Conservation (phyloP, 371 early-diverging fungal genomes). For the Chytridium lagenaria region DNA sequence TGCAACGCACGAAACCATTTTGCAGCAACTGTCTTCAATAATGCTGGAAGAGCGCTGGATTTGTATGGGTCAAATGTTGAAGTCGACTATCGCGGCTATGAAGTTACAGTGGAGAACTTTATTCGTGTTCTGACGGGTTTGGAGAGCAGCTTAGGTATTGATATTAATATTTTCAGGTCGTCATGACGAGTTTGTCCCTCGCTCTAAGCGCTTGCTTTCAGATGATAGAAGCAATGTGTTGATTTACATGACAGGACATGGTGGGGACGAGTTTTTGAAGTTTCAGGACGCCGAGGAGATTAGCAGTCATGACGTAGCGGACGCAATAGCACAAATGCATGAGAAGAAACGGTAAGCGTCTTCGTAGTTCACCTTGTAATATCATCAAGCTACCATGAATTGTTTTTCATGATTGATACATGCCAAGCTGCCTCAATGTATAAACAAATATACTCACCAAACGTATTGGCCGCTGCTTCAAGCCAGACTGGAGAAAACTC, state of each 20-base stretch:
- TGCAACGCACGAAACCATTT: conserved; percentile 93
- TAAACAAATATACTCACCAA: conserved; percentile 86
- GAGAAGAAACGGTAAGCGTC: conserved; percentile 77
- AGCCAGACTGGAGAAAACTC: conserved; percentile 86
- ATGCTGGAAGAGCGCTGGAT: conserved; percentile 79
- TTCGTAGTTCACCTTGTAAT: not conserved
- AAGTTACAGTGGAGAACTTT: conserved; percentile 97
- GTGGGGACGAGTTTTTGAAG: conserved; percentile 96
- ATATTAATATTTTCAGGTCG: conserved; percentile 43
- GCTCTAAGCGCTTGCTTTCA: conserved; percentile 90
- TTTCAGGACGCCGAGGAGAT: conserved; percentile 98
- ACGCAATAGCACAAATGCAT: conserved; percentile 95
- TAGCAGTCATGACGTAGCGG: conserved; percentile 89
- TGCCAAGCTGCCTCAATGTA: conserved; percentile 98
- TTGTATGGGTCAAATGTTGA: conserved; percentile 94
- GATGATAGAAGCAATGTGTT: conserved; percentile 94
- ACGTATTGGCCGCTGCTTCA: conserved; percentile 90
- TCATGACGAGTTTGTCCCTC: conserved; percentile 50
- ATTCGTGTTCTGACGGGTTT: conserved; percentile 89
- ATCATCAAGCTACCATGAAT: conserved; percentile 82
- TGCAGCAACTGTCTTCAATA: conserved; percentile 93
- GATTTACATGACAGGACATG: conserved; percentile 98
- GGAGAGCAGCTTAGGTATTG: not conserved
- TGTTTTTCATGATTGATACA: conserved; percentile 96
- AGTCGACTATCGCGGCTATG: conserved; percentile 97